A percentile compares a stretch with the other conserved stretches of the same genome.
These are phyloP conservation scores for Cornus kousa DNA, from an alignment of 148 eudicot genomes.

Conservation along the genomic window DNA sequence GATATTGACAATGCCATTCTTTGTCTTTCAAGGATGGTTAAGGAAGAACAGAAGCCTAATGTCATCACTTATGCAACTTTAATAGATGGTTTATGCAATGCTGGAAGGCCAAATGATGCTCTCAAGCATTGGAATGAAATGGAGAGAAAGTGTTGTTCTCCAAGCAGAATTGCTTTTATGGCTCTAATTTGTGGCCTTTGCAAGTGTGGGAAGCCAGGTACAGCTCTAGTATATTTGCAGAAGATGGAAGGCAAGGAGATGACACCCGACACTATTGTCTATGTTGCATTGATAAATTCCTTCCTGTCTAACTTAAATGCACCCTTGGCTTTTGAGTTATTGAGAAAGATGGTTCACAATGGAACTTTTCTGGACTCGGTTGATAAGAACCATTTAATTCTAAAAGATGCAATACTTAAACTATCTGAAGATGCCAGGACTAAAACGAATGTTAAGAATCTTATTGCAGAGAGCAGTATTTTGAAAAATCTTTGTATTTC, in stretches of 20 bases:
- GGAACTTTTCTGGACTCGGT: constrained; percentile 30
- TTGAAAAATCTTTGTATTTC: constrained; percentile 16
- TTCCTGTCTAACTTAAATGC: constrained; percentile 42
- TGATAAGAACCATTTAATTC: constrained; percentile 43
- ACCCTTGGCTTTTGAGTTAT: constrained; percentile 46
- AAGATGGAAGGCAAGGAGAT: constrained; percentile 69
- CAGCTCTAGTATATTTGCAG: constrained; percentile 47
- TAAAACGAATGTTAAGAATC: constrained; percentile 29
- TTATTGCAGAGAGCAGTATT: constrained; percentile 43
- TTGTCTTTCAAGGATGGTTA: constrained; percentile 51
- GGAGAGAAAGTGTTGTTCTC: constrained; percentile 15
- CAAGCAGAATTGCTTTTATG: constrained; percentile 17
- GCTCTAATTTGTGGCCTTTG: constrained; percentile 79
- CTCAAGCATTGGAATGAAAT: constrained; percentile 44
- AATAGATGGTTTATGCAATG: constrained; percentile 65
- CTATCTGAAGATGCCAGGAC: constrained; percentile 46
- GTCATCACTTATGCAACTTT: constrained; percentile 10
- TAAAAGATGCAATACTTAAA: constrained; percentile 46
- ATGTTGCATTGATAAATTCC: constrained; percentile 30
- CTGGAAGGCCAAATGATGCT: constrained; percentile 64
- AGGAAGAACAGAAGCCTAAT: constrained; percentile 40
- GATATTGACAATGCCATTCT: constrained; percentile 52
- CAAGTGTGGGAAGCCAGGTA: constrained; percentile 59
- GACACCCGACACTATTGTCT: constrained; percentile 21
- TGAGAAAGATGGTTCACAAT: constrained; percentile 51